Evolutionary conservation across 2,329 filamentous ascomycete species (phyloP).

Genomic region (Pestalotiopsis sp.): DNA sequence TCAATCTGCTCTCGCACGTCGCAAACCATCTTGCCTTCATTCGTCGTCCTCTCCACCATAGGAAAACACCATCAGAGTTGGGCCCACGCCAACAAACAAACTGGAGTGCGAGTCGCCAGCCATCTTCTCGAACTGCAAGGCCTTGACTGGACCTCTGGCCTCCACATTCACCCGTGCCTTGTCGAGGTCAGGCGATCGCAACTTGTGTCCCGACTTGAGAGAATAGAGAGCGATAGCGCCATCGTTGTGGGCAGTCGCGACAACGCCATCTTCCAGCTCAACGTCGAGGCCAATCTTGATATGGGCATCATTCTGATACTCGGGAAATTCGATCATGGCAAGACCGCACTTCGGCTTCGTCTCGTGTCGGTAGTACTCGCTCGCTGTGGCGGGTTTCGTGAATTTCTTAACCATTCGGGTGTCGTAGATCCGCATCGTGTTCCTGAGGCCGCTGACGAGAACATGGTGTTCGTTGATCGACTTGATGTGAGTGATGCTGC

Average conservation of each 20-base stretch:
- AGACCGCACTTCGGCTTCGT: constrained; percentile 23
- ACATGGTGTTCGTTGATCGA: constrained; percentile 52
- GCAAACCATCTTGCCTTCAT: too few species aligned
- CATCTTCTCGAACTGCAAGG: constrained; percentile 49
- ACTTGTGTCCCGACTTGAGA: constrained; percentile 42
- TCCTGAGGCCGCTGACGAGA: constrained; percentile 53
- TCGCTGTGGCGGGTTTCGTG: constrained; percentile 49
- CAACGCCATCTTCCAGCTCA: constrained; percentile 46
- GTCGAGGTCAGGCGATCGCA: constrained; percentile 31
- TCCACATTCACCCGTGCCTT: constrained; percentile 6
- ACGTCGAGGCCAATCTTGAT: constrained; percentile 56
- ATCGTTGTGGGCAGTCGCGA: constrained; percentile 57
- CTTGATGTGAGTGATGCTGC: constrained; percentile 51
- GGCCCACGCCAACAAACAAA: constrained; percentile 46
- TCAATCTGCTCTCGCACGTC: too few species aligned
- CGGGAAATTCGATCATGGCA: constrained; percentile 43
- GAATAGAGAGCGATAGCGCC: constrained; percentile 53
- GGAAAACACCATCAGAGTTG: constrained; percentile 44
- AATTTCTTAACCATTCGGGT: constrained; percentile 42
- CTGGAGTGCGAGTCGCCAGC: constrained; percentile 46
- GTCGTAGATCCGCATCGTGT: constrained; percentile 59
- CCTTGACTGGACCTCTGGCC: constrained; percentile 36
- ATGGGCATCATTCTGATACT: constrained; percentile 52
- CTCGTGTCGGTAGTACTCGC: constrained; percentile 48
- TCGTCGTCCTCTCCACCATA: constrained; percentile 32